Conservation (phyloP, 2,329 filamentous ascomycete genomes). For the Colletotrichum kahawae region DNA sequence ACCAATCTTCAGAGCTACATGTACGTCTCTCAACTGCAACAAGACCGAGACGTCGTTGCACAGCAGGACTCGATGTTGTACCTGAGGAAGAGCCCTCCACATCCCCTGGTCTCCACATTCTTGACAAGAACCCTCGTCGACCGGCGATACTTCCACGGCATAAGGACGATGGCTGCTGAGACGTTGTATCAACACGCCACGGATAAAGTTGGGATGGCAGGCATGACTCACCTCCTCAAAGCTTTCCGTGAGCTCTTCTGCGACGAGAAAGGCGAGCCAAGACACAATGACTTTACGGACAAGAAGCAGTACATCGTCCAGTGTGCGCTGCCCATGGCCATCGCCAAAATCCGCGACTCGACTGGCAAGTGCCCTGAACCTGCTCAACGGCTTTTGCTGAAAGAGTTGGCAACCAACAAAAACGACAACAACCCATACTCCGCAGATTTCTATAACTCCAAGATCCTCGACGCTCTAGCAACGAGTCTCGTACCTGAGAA, state of each 20-base stretch:
- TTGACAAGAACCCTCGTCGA: slow-evolving; percentile 90
- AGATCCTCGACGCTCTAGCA: slow-evolving; percentile 70
- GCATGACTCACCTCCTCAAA: slow-evolving; percentile 82
- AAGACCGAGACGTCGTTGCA: slow-evolving; percentile 96
- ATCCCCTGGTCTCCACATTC: slow-evolving; percentile 86
- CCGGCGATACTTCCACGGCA: slow-evolving; percentile 89
- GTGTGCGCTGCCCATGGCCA: slow-evolving; percentile 79
- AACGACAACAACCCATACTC: slow-evolving; percentile 90
- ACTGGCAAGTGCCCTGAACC: slow-evolving; percentile 78
- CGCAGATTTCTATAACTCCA: slow-evolving; percentile 87
- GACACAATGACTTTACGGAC: slow-evolving; percentile 90
- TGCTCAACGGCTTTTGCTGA: slow-evolving; percentile 83
- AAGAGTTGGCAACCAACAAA: slow-evolving; percentile 92
- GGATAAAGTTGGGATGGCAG: slow-evolving; percentile 74
- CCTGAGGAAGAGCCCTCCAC: slow-evolving; percentile 68
- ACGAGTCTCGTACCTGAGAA: slow-evolving; percentile 60
- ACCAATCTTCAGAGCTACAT: slow-evolving; percentile 90
- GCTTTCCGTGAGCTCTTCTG: slow-evolving; percentile 91
- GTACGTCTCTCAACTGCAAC: slow-evolving; percentile 96
- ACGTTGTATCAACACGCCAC: slow-evolving; percentile 79
- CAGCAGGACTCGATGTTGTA: slow-evolving; percentile 79
- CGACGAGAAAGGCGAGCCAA: slow-evolving; percentile 77
- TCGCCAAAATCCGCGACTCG: slow-evolving; percentile 77
- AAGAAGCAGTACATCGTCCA: slow-evolving; percentile 86
- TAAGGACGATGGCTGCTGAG: slow-evolving; percentile 83